Evolutionary conservation across 2,329 filamentous ascomycete species (phyloP).

Genomic region (Cordyceps tenuipes): DNA sequence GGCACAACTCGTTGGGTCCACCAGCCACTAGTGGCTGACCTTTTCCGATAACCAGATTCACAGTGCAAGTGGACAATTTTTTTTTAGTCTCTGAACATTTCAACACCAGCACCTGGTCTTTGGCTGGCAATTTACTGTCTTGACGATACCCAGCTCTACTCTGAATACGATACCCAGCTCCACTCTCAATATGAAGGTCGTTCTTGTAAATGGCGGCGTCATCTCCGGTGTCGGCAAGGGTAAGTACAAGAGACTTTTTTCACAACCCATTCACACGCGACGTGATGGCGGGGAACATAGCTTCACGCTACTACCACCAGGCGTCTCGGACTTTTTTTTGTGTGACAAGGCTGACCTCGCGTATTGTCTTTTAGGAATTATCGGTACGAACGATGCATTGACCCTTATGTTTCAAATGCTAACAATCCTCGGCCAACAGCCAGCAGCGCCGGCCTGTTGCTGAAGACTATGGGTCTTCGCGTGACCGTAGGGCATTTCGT

Average conservation of each 20-base stretch:
- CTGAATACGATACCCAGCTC: too few relatives aligned
- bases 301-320: background rate
- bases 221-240: slow-evolving; percentile 55
- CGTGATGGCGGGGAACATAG: background rate
- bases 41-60: background rate
- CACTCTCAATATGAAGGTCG: slow-evolving; percentile 20
- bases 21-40: too few relatives aligned
- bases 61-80: background rate
- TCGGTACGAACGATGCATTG: slow-evolving; percentile 12
- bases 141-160: background rate
- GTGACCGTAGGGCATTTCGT: slow-evolving; percentile 15
- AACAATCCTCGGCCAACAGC: background rate
- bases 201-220: slow-evolving; percentile 32
- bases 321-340: background rate
- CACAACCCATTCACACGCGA: background rate
- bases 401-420: background rate
- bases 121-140: background rate
- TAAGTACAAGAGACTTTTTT: slow-evolving; percentile 21
- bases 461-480: slow-evolving; percentile 21
- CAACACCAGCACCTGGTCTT: background rate
- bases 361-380: slow-evolving; percentile 13
- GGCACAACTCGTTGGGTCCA: too few relatives aligned
- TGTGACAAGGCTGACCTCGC: background rate
- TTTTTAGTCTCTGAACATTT: background rate
- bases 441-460: slow-evolving; percentile 47